Base-by-base conservation (phyloP, 164 flowering plant genomes). In the Magnolia changhungtana region DNA sequence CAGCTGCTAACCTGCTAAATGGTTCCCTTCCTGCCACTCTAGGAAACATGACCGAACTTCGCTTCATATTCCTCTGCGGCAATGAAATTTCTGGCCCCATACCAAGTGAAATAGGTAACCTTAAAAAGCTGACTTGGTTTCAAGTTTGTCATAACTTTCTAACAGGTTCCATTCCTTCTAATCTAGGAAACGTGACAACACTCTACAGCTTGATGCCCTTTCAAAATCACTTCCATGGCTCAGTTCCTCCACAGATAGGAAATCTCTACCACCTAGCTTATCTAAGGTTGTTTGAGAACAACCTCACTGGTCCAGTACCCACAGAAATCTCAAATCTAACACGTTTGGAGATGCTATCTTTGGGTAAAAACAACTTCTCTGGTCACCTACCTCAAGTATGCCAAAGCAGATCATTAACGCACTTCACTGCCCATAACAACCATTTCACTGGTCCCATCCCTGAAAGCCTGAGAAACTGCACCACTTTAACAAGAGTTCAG, bases 301-400 rank as follows among this genome's bases (percentile, higher is more conserved):
- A 23, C 24, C 24, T 23, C 24, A 23, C 24, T 23, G 24, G 24
- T 23, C 24, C 21, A 18, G 31, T 69, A 1, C 72, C 58, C 19
- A 58, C 11, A 69, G 23, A 69, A 51, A n/a, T 13, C 70, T 52
- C 21, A 45, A 65, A 63, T 29, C 64, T 64, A 64, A 20, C 31
- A 2, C 20, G 75, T 19, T 13, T 6, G 23, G 8, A 8, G 31
- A 58, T 55, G 45, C 71, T 63, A 49, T 76, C 69, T 24, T 31
- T 81, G n/a, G 69, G 79, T 6, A 8, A 68, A 69, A 81, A 78
- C 72, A 73, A 49, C 51, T 75, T 81, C 75, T 50, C 79, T 20
- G 75, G 83, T 63, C 76, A 31, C 79, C 27, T 81, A 13, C 66
- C 84, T 1, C 23, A 67, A 20, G 70, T 82, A 49, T 82, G 84